These are phyloP conservation scores for Pichia sp. DNA, from an alignment of 1,139 yeast genomes.

Conservation along the genomic window DNA sequence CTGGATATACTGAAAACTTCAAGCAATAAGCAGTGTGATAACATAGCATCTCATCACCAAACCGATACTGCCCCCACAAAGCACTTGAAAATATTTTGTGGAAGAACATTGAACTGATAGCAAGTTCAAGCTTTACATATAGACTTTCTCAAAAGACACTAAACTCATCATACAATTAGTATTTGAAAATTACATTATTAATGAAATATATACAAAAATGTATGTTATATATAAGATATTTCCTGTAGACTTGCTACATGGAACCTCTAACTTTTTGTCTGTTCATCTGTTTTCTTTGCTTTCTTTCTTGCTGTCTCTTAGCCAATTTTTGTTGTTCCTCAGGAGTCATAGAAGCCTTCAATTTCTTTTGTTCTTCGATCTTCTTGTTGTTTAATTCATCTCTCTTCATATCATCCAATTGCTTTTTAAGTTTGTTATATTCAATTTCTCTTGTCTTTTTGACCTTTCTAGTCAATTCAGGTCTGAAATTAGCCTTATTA, in stretches of 20 bases:
- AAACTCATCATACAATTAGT: no score
- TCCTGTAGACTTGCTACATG: slow-evolving; percentile 1
- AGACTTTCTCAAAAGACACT: no score
- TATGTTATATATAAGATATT: no score
- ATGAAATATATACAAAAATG: no score
- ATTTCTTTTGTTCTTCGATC: slow-evolving; percentile 60
- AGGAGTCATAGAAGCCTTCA: slow-evolving; percentile 51
- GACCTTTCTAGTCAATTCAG: slow-evolving; percentile 71
- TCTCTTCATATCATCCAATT: slow-evolving; percentile 50
- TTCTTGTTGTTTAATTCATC: slow-evolving; percentile 64
- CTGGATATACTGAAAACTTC: no score
- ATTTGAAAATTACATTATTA: no score
- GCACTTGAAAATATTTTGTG: no score
- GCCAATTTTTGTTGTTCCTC: slow-evolving; percentile 72
- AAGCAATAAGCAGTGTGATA: no score
- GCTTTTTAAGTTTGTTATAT: slow-evolving; percentile 47
- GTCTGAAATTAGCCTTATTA: slow-evolving; percentile 37
- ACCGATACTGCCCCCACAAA: no score
- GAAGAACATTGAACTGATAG: no score
- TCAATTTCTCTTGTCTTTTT: slow-evolving; percentile 65
- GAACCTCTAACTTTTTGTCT: slow-evolving; percentile 25
- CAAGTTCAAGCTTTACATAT: no score
- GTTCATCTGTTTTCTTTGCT: slow-evolving; percentile 25
- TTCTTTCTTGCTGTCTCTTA: slow-evolving; percentile 50
- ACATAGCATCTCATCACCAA: not conserved